Evolutionary conservation across 768 basidiomycete species (phyloP), one percentile per base, ranked within the genome.

Genomic region (Suillus fuscotomentosus): DNA sequence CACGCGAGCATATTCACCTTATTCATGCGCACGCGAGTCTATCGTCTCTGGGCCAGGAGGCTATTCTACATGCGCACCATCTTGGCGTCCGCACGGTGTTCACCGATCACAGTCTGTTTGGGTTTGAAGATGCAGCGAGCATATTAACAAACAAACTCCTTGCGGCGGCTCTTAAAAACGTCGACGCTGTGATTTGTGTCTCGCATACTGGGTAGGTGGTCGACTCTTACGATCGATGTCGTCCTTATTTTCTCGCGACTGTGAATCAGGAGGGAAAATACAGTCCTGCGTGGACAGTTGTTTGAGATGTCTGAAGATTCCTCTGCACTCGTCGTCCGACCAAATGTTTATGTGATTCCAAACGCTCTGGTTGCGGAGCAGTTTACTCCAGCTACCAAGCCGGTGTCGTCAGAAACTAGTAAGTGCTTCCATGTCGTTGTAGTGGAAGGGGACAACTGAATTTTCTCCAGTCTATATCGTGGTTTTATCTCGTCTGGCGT

Each of bases 61-160:
- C 86, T 24, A 90, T 99, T 62, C 77, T 98, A 20, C 95, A 98
- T 67, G 86, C 95, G 0, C 91, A 95, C 68, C 79, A 94, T 22
- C 84, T 99, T 79, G 90, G 92, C 13, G 82, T 98, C 14, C 87
- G 91, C 47, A 95, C 94, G 0, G 92, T 98, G 11, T 97, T 99
- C 74, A 99, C 97, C 0, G 97, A 99, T 75, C 97, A 99, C 70
- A 95, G 92, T 70, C 77, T 99, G 34, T 99, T 99, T 69, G 97
- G 95, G 2, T 95, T 99, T 71, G 96, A 94, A 39, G 96, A 98
- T 72, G 96, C 97, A 17, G 96, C 95, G 1, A 95, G 96, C 69
- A 97, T 99, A 47, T 80, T 98, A 67, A 98, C 97, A 6, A 99
- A 99, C 80, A 99, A 99, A 75, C 84, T 99, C 41, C 80, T 99